Evolutionary conservation across 805 yeast genomes (phyloP).

Genomic region (Wickerhamomyces rabaulensis): DNA sequence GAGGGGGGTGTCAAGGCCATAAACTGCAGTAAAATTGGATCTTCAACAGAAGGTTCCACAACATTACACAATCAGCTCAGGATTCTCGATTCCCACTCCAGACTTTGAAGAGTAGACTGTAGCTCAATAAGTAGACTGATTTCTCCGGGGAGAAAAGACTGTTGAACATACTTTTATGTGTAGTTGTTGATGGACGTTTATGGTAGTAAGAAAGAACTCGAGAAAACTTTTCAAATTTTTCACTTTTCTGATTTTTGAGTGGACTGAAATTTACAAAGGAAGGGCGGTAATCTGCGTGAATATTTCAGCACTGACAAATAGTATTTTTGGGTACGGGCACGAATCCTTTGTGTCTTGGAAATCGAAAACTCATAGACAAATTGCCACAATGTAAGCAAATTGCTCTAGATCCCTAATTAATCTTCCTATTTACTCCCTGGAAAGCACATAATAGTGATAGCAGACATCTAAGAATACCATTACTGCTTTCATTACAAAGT

Average conservation of each 20-base stretch:
- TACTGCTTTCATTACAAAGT: not conserved
- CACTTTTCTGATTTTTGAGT: too few relatives aligned
- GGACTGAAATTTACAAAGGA: not conserved
- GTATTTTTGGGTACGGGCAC: not conserved
- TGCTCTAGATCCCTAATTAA: too few relatives aligned
- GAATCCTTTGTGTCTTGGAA: not conserved
- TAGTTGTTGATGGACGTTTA: not conserved
- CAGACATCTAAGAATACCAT: not conserved
- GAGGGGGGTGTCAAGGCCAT: conserved; percentile 26
- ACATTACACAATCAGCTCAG: conserved; percentile 10
- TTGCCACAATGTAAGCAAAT: not conserved
- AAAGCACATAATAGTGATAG: not conserved
- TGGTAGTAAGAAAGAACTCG: not conserved
- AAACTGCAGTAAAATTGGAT: conserved; percentile 11
- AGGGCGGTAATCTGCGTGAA: not conserved
- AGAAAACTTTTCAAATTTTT: conserved; percentile 8
- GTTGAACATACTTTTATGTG: conserved; percentile 3
- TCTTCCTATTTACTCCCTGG: too few relatives aligned
- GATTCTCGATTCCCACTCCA: conserved; percentile 30
- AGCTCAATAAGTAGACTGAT: conserved; percentile 12
- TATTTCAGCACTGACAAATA: not conserved
- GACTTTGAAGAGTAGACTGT: conserved; percentile 19
- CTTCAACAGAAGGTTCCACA: conserved; percentile 17
- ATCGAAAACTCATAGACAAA: too few relatives aligned
- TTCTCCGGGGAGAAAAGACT: not conserved